Percentiles rank a stretch among this genome's conserved stretches.
Evolutionary conservation across 371 early-diverging fungal species (phyloP).

Genomic region (Mucor racemosus): DNA sequence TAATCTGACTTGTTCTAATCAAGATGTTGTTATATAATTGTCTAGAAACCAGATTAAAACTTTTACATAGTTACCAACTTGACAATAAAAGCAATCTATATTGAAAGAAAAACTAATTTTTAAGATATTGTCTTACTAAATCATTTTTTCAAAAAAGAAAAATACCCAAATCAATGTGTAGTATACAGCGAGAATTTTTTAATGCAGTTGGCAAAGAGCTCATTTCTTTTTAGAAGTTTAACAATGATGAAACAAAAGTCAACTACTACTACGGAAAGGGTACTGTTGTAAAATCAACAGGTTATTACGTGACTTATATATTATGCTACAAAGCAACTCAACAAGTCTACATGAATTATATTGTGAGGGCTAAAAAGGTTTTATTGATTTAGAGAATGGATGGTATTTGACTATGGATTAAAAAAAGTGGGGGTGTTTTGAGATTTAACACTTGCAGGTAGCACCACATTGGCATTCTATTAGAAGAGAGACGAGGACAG

Average conservation of each 20-base stretch:
- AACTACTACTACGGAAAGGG: background rate
- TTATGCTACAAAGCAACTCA: no score
- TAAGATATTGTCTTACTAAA: background rate
- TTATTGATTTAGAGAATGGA: slow-evolving; percentile 3
- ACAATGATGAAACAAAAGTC: background rate
- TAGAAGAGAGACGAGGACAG: background rate
- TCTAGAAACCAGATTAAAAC: background rate
- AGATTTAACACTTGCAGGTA: slow-evolving; percentile 13
- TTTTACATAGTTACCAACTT: slow-evolving; percentile 62
- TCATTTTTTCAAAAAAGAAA: background rate
- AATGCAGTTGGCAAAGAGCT: slow-evolving; percentile 49
- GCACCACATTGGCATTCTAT: slow-evolving; percentile 17
- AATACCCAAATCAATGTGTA: slow-evolving; percentile 67
- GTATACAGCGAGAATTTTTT: slow-evolving; percentile 58
- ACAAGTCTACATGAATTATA: no score
- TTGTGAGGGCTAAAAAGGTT: background rate
- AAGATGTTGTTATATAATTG: background rate
- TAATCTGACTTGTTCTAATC: slow-evolving; percentile 75
- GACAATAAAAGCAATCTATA: slow-evolving; percentile 77
- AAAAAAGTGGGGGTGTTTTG: background rate
- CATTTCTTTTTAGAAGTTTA: slow-evolving; percentile 4
- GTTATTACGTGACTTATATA: no score
- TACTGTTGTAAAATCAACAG: background rate
- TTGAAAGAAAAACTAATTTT: background rate
- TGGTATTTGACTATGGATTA: background rate